These are phyloP conservation scores for Cicer chorassanicum DNA, from an alignment of 306 rosid species.

Conservation along the genomic window DNA sequence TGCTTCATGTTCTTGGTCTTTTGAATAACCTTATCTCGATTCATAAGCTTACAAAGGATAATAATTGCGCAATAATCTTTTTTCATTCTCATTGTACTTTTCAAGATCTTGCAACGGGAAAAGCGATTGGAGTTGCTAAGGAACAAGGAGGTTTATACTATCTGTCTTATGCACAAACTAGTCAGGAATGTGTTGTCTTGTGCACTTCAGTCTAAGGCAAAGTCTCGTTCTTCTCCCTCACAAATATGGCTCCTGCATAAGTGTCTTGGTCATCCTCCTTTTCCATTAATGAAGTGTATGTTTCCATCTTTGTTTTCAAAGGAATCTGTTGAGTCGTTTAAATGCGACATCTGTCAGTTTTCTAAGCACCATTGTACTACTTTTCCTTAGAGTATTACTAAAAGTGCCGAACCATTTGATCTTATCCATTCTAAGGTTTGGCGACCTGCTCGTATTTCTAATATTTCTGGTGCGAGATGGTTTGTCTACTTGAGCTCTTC, in stretches of 20 bases:
- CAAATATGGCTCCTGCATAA: neutral
- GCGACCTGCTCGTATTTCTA: neutral
- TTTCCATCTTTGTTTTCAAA: slow-evolving; percentile 4
- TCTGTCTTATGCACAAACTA: neutral
- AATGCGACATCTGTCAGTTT: neutral
- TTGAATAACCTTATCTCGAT: neutral
- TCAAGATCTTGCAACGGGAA: neutral
- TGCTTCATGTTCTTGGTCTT: neutral
- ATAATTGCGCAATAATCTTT: neutral
- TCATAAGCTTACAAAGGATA: neutral
- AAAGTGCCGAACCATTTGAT: neutral
- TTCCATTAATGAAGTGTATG: neutral
- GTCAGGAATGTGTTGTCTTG: neutral
- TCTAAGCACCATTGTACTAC: neutral
- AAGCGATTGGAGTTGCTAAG: neutral
- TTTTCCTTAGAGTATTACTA: neutral
- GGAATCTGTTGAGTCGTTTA: neutral
- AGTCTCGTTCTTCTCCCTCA: neutral
- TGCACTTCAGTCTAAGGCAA: neutral
- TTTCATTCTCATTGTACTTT: neutral
- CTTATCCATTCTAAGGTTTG: neutral
- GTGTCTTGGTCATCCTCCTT: neutral
- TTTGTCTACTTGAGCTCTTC: neutral
- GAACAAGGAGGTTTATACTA: neutral
- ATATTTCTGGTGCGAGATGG: neutral